Conservation (phyloP, 1,139 yeast genomes). For the Protomyces arabidopsidicola region DNA sequence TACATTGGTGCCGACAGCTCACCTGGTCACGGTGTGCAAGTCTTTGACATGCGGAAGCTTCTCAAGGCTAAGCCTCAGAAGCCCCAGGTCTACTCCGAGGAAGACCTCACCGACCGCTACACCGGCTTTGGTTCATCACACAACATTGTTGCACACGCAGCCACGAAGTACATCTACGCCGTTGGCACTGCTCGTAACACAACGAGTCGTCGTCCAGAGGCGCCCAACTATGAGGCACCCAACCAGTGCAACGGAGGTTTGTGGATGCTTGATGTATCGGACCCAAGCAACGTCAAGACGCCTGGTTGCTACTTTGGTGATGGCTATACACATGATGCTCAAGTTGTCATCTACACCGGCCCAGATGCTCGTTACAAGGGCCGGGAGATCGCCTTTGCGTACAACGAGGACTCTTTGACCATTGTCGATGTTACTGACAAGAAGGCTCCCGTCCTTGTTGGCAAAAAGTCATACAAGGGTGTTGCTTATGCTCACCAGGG, state of each 20-base stretch:
- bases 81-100: background rate
- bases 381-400: background rate
- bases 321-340: background rate
- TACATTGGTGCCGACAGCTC: background rate
- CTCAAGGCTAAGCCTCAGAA: background rate
- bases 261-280: background rate
- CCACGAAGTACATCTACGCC: background rate
- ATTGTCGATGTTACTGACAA: background rate
- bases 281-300: background rate
- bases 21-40: background rate
- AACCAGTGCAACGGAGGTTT: background rate
- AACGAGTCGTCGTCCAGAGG: background rate
- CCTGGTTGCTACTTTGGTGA: background rate
- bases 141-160: background rate
- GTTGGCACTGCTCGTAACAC: background rate
- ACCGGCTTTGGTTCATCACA: background rate
- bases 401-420: background rate
- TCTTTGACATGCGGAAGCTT: background rate
- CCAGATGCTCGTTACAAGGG: background rate
- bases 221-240: background rate
- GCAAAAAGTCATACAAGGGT: background rate
- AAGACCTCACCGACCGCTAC: background rate
- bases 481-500: background rate
- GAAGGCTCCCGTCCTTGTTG: background rate
- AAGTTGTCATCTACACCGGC: background rate